Base-by-base conservation (phyloP, 106 monocot species). In the Gastrodia elata region DNA sequence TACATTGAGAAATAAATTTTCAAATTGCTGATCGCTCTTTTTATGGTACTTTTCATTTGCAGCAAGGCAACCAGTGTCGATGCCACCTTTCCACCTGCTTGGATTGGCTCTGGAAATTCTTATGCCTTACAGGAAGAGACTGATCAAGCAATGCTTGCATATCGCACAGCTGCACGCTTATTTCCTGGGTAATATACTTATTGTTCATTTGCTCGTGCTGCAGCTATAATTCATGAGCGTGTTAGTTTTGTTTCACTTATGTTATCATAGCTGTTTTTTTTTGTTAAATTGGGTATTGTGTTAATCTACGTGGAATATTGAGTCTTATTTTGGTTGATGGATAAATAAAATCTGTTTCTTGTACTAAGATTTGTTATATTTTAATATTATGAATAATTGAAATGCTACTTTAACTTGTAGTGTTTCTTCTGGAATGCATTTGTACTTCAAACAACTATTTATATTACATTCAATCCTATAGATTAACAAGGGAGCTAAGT, bases 121-220 rank as follows among this genome's bases (percentile, higher is more conserved):
- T 98, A 78, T 82, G 88, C 93, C 79, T 83, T 84, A 30, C 88
- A 87, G 75, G 83, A 93, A 73, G 93, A 98, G 78, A 88, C 80
- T 76, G 98, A 98, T 76, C 98, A 91, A 77, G 93, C 98, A 74
- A 83, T 98, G 91, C 75, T 86, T 73, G 84, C 90, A 68, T 98
- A 85, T 80, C 90, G 98, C 39, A 85, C 98, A n/a, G 84, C 80
- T 49, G 93, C 98, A 81, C 86, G 93, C 26, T 80, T 98, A 68
- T 98, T 90, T 85, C 98, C 93, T 71, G 98, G 98, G 98, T 98
- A 87, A 70, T 71, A 10, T 69, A 24, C 9, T 40, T 39, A 69
- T 3, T 39, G 4, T 25, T 69, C 40, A 4, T 20, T 67, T 30
- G 32, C 61, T 11, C 26, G 41, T 69, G 39, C 41, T 41, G 7